These are phyloP conservation scores for Hirsutella thompsonii DNA, from an alignment of 2,329 filamentous ascomycete genomes.

Conservation along the genomic window DNA sequence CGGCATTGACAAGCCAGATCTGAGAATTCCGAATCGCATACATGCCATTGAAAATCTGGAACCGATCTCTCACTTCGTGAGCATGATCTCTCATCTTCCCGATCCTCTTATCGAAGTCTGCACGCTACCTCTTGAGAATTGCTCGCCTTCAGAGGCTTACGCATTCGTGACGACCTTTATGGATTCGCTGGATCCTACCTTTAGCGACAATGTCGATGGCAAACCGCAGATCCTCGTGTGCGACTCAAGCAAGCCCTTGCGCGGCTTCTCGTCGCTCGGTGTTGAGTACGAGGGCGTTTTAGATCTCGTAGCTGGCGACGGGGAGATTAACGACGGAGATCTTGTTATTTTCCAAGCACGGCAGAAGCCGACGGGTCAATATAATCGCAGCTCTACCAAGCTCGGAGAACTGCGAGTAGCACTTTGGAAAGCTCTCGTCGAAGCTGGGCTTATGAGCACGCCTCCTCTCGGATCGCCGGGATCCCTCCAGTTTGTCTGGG, in stretches of 20 bases:
- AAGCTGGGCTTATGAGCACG: constrained; percentile 39
- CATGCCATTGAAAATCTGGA: constrained; percentile 45
- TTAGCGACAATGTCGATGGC: constrained; percentile 60
- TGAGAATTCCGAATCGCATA: constrained; percentile 61
- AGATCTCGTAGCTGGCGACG: constrained; percentile 16
- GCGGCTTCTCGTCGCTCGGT: constrained; percentile 66
- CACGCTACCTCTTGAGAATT: constrained; percentile 46
- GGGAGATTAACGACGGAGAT: constrained; percentile 49
- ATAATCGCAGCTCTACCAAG: constrained; percentile 46
- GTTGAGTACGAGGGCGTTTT: constrained; percentile 47
- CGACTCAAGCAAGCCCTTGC: constrained; percentile 60
- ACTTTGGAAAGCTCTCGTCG: constrained; percentile 56
- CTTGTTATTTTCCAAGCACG: constrained; percentile 74
- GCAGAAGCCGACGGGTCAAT: constrained; percentile 43
- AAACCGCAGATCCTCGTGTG: constrained; percentile 67
- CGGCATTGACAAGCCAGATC: constrained; percentile 86
- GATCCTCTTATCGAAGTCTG: constrained; percentile 65
- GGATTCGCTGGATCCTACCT: constrained; percentile 44
- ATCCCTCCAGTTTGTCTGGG: constrained; percentile 64
- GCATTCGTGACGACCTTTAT: constrained; percentile 59
- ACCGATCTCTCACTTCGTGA: constrained; percentile 47
- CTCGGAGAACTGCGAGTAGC: constrained; percentile 62
- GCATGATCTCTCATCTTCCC: constrained; percentile 59
- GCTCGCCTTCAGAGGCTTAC: constrained; percentile 38
- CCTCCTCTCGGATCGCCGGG: constrained; percentile 21